Evolutionary conservation across 305 asterid species (phyloP).

Genomic region (Fraxinus sp.): DNA sequence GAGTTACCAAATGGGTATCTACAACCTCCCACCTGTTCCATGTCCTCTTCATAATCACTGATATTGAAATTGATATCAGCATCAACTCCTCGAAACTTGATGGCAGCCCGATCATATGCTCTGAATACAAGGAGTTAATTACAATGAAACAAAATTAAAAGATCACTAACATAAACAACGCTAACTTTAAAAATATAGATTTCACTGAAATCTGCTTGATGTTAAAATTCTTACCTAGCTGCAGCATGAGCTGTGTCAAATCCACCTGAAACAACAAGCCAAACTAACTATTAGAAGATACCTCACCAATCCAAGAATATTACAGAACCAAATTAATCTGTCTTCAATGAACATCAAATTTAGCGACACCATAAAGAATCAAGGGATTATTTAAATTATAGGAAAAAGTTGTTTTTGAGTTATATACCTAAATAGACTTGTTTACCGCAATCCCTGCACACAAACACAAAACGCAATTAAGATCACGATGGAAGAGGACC

Average conservation of each 20-base stretch:
- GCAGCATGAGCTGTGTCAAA: constrained; percentile 95
- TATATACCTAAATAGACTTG: constrained; percentile 87
- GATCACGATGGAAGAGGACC: constrained; percentile 4
- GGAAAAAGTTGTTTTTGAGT: not conserved
- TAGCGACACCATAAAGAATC: not conserved
- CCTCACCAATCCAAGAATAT: not conserved
- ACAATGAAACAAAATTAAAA: not conserved
- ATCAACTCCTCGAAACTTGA: constrained; percentile 87
- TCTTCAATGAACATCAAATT: not conserved
- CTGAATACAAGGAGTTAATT: constrained; percentile 36
- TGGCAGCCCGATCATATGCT: constrained; percentile 93
- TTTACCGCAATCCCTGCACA: constrained; percentile 94
- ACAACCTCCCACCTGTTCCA: constrained; percentile 57
- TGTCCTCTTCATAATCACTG: constrained; percentile 75
- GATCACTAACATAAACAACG: constrained; percentile 1
- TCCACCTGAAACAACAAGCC: constrained; percentile 60
- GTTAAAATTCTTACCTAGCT: constrained; percentile 57
- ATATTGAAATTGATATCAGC: constrained; percentile 89
- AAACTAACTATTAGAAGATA: constrained; percentile 2
- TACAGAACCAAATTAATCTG: not conserved
- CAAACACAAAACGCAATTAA: constrained; percentile 31
- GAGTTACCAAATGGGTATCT: not conserved
- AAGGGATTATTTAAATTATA: not conserved
- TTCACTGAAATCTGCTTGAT: constrained; percentile 8
- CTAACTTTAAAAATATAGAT: constrained; percentile 2